Evolutionary conservation across 2,329 filamentous ascomycete genomes (phyloP), one percentile per base, ranked within the genome.

Genomic region (Kalaharituber pfeilii): DNA sequence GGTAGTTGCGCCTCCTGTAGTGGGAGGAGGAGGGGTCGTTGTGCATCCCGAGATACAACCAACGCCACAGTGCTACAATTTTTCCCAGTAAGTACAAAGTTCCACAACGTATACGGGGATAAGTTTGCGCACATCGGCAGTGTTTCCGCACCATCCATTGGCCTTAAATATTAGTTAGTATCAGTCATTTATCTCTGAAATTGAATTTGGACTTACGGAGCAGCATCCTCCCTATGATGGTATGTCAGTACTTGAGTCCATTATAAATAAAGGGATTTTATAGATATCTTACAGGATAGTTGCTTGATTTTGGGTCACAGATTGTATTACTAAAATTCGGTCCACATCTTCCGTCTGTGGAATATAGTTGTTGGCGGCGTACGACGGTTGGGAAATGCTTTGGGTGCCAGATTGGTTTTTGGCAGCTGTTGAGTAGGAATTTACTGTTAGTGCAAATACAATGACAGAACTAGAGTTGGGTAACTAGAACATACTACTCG

Each of bases 191-290:
- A 28, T 13, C 49, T 49, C 11, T 3, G 13, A n/a, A 13, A 47
- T n/a, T 53, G 49, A 45, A 3, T 42, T 5, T 25, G 25, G 13
- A 60, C 64, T 29, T 59, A 65, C 62, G 44, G 69, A 71, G 62
- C 72, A 74, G 60, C 72, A 74, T 28, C 66, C 64, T 39, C 71
- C 72, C 1, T 60, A 67, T 63, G 64, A n/a, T n/a, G n/a, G n/a
- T n/a, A n/a, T n/a, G n/a, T n/a, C n/a, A n/a, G n/a, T n/a, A n/a
- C n/a, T n/a, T n/a, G n/a, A n/a, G n/a, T n/a, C n/a, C n/a, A n/a
- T n/a, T n/a, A n/a, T n/a, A n/a, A n/a, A n/a, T n/a, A n/a, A n/a
- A n/a, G n/a, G n/a, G n/a, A n/a, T n/a, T n/a, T n/a, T n/a, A n/a
- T n/a, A n/a, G n/a, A n/a, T n/a, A n/a, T n/a, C n/a, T n/a, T n/a